Evolutionary conservation across 2,329 filamentous ascomycete genomes (phyloP), one percentile per base, ranked within the genome.

Genomic region (Madurella fahalii): DNA sequence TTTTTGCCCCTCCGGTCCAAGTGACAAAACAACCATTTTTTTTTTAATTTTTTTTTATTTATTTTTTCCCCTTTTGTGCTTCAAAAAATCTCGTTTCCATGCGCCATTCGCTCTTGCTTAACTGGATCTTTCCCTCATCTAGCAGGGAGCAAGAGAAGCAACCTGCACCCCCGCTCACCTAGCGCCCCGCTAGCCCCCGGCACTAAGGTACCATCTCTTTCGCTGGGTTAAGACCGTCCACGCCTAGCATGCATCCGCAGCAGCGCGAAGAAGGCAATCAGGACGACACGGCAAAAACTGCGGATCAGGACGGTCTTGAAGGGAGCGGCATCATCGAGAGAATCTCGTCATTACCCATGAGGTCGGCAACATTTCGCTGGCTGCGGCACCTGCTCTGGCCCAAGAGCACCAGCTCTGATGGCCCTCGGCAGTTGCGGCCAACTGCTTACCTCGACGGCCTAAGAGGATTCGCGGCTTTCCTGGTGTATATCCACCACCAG

Each of bases 371-470:
- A 4, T 50, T 65, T 30, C 62, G 64, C 25, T 55, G 59, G 54
- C 52, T 65, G 40, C 56, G 55, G 39, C 44, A 51, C 4, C 17
- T 64, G 44, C 31, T 60, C 18, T 62, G 60, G 60, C 58, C 61
- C 9, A 54, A 45, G 50, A 48, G 18, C 51, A 41, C n/a, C 55
- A 31, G 39, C 32, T 43, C 53, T 1, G 58, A 61, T 25, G 54
- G 52, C 2, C 37, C 56, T 8, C 52, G 57, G 51, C 57, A 56
- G n/a, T 67, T 77, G 12, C 71, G 78, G 12, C 70, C 73, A 15
- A 84, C 82, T 9, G 80, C 82, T n/a, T 84, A 81, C 62, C 74
- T 85, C 17, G 85, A 88, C 61, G 85, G 85, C 4, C 70, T 88
- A 15, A 73, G 85, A 64, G 85, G 85, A 2, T 85, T 87, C 58